Evolutionary conservation across 306 rosid genomes (phyloP), one percentile per base, ranked within the genome.

Genomic region (Cercis canadensis): DNA sequence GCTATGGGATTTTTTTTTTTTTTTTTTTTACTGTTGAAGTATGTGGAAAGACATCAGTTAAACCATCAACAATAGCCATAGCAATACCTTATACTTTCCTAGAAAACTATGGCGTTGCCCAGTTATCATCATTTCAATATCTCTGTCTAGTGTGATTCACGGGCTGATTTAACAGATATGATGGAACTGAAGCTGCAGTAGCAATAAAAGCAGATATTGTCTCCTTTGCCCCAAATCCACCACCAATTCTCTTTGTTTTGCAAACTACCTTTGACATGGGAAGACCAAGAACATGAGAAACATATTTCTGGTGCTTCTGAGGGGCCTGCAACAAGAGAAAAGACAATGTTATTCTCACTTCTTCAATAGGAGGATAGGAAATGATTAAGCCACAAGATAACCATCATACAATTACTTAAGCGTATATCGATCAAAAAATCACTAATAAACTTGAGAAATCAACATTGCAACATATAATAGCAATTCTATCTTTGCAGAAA

Each of bases 201-300:
- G 96, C 86, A 78, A 89, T 14, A 64, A 84, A 68, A 72, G 96
- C 92, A 21, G 97, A 82, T 78, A 96, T 89, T 57, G 98, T 94
- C 87, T 94, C 98, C 87, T 94, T 94, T 37, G 97, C 97, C 21
- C 98, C 98, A 80, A 94, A 94, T 69, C 97, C 98, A 78, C 98
- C 98, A 44, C 98, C 98, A 66, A 94, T 86, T 62, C 97, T 82
- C 84, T 94, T 94, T 67, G 95, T 94, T 90, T 81, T 94, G 84
- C 98, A 94, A 69, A 94, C 94, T 39, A 94, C 98, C 63, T 86
- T 94, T 51, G 96, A 90, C 97, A 94, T 83, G 70, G 97, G 95
- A 76, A 94, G 86, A 60, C 89, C 96, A 73, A 90, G 96, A 80
- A 94, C 97, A 80, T 69, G 86, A 67, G 95, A 80, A 80, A 94